These are phyloP conservation scores for Jackrogersella multiformis DNA, from an alignment of 495 filamentous ascomycete species.

Conservation along the genomic window DNA sequence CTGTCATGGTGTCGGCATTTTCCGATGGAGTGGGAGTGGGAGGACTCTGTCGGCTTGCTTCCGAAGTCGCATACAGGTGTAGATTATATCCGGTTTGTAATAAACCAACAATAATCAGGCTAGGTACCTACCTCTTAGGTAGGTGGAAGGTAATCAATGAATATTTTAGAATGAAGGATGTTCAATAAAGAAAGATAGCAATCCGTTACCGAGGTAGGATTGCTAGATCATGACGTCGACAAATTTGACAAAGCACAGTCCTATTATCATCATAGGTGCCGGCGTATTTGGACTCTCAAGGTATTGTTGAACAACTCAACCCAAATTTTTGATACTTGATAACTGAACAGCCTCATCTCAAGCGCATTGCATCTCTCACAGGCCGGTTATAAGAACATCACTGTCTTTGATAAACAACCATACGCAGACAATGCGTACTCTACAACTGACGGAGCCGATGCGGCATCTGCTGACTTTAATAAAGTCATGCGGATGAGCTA, in stretches of 20 bases:
- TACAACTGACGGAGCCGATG: constrained; percentile 15
- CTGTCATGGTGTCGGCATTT: background rate
- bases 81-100: background rate
- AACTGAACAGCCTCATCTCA: background rate
- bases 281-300: constrained; percentile 52
- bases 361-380: constrained; percentile 49
- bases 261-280: constrained; percentile 53
- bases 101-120: background rate
- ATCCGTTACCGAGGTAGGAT: background rate
- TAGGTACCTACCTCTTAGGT: too few species aligned
- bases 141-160: too few species aligned
- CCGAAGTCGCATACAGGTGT: background rate
- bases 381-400: constrained; percentile 51
- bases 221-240: constrained; percentile 4
- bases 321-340: background rate
- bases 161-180: background rate
- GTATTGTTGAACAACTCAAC: constrained; percentile 18
- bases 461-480: constrained; percentile 48
- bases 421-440: constrained; percentile 49
- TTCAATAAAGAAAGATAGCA: background rate
- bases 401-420: constrained; percentile 52
- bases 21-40: background rate
- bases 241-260: constrained; percentile 29
- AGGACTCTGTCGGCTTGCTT: background rate
- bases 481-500: constrained; percentile 54